Evolutionary conservation across 2,329 filamentous ascomycete species (phyloP).

Genomic region (Colletotrichum limetticola): DNA sequence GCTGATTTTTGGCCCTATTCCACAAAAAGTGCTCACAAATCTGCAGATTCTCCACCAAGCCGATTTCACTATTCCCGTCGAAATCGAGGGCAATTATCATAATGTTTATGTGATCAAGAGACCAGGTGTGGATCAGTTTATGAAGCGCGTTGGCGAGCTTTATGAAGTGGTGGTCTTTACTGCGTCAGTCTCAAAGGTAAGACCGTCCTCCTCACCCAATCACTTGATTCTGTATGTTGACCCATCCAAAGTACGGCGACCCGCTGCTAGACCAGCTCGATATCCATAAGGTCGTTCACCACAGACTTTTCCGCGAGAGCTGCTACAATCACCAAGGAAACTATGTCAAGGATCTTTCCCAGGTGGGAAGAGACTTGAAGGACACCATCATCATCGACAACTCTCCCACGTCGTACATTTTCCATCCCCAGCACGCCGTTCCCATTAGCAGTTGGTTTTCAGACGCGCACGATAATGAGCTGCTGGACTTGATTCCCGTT

Average conservation of each 20-base stretch:
- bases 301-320: constrained; percentile 95
- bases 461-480: constrained; percentile 98
- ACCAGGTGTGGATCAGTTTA: constrained; percentile 98
- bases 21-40: constrained; percentile 23
- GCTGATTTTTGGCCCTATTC: constrained; percentile 7
- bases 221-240: constrained; percentile 36
- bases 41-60: constrained; percentile 92
- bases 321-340: constrained; percentile 99
- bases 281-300: constrained; percentile 96
- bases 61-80: constrained; percentile 98
- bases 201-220: constrained; percentile 22
- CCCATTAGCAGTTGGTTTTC: constrained; percentile 99
- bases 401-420: constrained; percentile 98
- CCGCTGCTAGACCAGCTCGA: constrained; percentile 95
- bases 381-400: constrained; percentile 99
- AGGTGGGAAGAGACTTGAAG: constrained; percentile 93
- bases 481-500: constrained; percentile 96
- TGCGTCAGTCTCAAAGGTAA: constrained; percentile 95
- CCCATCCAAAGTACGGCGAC: constrained; percentile 81
- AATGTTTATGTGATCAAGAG: constrained; percentile 99
- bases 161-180: constrained; percentile 99
- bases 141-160: constrained; percentile 97
- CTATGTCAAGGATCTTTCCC: constrained; percentile 98
- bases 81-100: constrained; percentile 98
- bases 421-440: constrained; percentile 98